These are phyloP conservation scores for Fusarium sp. DNA, from an alignment of 2,329 filamentous ascomycete species.

Conservation along the genomic window DNA sequence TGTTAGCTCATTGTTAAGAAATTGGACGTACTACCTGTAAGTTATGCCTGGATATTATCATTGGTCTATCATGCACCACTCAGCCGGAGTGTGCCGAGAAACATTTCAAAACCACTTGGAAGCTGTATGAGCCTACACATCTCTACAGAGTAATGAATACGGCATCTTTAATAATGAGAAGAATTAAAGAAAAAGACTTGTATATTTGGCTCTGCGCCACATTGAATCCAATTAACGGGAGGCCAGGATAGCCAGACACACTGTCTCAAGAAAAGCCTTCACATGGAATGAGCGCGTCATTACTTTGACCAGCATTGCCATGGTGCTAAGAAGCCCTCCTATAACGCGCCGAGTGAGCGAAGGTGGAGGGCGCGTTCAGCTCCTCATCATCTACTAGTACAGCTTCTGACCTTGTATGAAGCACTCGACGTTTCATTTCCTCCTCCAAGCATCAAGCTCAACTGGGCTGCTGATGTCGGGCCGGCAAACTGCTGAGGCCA, in stretches of 20 bases:
- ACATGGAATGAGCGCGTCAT: no score
- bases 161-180: background rate
- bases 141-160: background rate
- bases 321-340: background rate
- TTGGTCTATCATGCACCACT: background rate
- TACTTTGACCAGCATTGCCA: background rate
- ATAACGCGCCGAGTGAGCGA: background rate
- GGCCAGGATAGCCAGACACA: background rate
- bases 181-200: background rate
- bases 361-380: background rate
- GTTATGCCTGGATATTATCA: background rate
- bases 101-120: no score
- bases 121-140: background rate
- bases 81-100: background rate
- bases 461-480: background rate
- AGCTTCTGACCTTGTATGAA: background rate
- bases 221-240: background rate
- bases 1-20: background rate
- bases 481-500: background rate
- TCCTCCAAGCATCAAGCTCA: background rate
- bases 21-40: background rate
- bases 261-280: no score
- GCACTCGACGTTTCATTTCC: background rate
- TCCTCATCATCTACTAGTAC: background rate
- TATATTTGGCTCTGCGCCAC: background rate